Percentiles rank a stretch among this genome's conserved stretches.
Conservation (phyloP, 139 green algal genomes). For the Volvox africanus region DNA sequence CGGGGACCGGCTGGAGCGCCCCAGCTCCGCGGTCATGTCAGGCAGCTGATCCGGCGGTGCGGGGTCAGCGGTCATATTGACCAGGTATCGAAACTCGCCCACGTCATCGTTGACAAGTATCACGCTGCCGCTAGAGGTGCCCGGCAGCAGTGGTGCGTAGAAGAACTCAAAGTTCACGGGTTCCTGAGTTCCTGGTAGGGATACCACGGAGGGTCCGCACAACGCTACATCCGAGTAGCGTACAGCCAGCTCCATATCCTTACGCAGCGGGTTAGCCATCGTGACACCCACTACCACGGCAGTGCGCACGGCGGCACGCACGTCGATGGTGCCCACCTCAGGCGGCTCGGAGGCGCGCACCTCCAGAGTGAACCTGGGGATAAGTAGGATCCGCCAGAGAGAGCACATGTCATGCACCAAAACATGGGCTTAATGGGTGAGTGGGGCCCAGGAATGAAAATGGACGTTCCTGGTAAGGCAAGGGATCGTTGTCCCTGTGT, state of each 20-base stretch:
- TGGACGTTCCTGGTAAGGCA: no score
- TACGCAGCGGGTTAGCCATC: conserved; percentile 67
- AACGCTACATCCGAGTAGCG: conserved; percentile 59
- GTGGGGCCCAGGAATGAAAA: no score
- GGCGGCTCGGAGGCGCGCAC: conserved; percentile 69
- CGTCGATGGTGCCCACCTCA: conserved; percentile 65
- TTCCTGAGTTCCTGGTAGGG: conserved; percentile 42
- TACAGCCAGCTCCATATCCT: conserved; percentile 60
- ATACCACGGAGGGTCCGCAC: conserved; percentile 58
- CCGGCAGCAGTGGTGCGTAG: conserved; percentile 69
- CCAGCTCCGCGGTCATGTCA: conserved; percentile 61
- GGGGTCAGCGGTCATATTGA: conserved; percentile 63
- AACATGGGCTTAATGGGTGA: no score
- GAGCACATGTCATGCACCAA: no score
- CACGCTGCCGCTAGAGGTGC: conserved; percentile 51
- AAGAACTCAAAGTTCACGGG: conserved; percentile 64
- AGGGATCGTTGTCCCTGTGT: no score
- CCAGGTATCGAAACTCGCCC: conserved; percentile 76
- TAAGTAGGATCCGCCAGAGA: background rate
- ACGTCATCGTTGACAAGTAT: conserved; percentile 71
- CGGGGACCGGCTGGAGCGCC: conserved; percentile 10
- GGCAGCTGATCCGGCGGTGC: conserved; percentile 54
- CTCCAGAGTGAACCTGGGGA: conserved; percentile 68
- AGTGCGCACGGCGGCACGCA: conserved; percentile 62
- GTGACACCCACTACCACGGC: conserved; percentile 49